Evolutionary conservation across 1,284 basidiomycete genomes (phyloP).

Genomic region (Boletus semigastroideus): DNA sequence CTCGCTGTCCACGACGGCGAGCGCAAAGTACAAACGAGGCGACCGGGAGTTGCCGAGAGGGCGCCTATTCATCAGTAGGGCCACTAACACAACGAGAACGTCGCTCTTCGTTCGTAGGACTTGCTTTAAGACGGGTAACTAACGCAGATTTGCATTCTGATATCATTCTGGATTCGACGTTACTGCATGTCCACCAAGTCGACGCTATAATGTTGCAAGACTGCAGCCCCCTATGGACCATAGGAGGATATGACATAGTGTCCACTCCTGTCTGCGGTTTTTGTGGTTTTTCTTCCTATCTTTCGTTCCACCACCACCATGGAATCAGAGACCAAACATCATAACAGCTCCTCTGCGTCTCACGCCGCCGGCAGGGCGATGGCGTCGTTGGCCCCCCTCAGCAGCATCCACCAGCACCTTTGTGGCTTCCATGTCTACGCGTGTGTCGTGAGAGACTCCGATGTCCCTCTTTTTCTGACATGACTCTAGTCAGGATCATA

Average conservation of each 20-base stretch:
- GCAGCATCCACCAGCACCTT: slow-evolving; percentile 48
- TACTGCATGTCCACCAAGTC: no score
- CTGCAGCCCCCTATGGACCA: slow-evolving; percentile 4
- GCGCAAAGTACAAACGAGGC: slow-evolving; percentile 14
- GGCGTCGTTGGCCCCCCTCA: slow-evolving; percentile 48
- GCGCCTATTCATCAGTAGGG: no score
- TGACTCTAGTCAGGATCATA: slow-evolving; percentile 30
- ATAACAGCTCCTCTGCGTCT: slow-evolving; percentile 16
- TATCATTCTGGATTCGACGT: no score
- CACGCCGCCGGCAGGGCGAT: slow-evolving; percentile 37
- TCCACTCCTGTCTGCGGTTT: no score
- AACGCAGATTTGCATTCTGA: no score
- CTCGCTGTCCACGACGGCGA: slow-evolving; percentile 39
- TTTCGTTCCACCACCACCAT: background rate
- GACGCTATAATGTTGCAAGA: no score
- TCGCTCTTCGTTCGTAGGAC: no score
- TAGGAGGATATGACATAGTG: slow-evolving; percentile 13
- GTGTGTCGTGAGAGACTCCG: slow-evolving; percentile 17
- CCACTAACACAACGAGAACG: no score
- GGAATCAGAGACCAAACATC: slow-evolving; percentile 13
- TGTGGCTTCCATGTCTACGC: slow-evolving; percentile 44
- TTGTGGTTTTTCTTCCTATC: no score
- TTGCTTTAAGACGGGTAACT: no score
- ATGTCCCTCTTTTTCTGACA: background rate
- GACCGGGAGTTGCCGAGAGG: slow-evolving; percentile 29